Percentiles rank a stretch among this genome's conserved stretches.
Evolutionary conservation across 2,329 filamentous ascomycete genomes (phyloP).

Genomic region (Davidsoniella virescens): DNA sequence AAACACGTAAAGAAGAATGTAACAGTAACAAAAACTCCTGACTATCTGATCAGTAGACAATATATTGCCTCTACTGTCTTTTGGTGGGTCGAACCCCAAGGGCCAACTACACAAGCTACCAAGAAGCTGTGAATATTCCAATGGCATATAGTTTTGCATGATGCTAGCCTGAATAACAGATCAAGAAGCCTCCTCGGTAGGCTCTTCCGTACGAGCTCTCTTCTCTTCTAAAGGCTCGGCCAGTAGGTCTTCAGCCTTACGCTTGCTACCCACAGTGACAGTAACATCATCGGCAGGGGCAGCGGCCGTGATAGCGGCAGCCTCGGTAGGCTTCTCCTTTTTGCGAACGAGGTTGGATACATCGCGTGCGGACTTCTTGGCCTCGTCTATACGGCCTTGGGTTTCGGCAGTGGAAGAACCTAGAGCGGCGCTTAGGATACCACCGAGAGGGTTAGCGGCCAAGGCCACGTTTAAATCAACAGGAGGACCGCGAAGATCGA

Average conservation of each 20-base stretch:
- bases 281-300: slow-evolving; percentile 13
- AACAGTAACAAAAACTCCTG: too few species aligned
- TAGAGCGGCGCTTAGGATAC: slow-evolving; percentile 43
- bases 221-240: slow-evolving; percentile 22
- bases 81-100: too few species aligned
- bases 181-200: neutral
- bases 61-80: too few species aligned
- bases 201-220: slow-evolving; percentile 18
- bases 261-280: slow-evolving; percentile 23
- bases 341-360: slow-evolving; percentile 60
- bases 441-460: slow-evolving; percentile 31
- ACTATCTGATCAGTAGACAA: too few species aligned
- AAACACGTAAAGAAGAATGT: too few species aligned
- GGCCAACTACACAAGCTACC: too few species aligned
- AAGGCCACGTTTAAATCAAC: slow-evolving; percentile 41
- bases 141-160: too few species aligned
- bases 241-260: slow-evolving; percentile 32
- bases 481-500: slow-evolving; percentile 50
- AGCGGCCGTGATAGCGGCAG: slow-evolving; percentile 7
- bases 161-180: too few species aligned
- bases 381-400: slow-evolving; percentile 51
- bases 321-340: slow-evolving; percentile 23
- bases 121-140: too few species aligned
- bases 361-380: slow-evolving; percentile 58
- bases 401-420: slow-evolving; percentile 46